Evolutionary conservation across 306 rosid species (phyloP).

Genomic region (Vicia villosa): DNA sequence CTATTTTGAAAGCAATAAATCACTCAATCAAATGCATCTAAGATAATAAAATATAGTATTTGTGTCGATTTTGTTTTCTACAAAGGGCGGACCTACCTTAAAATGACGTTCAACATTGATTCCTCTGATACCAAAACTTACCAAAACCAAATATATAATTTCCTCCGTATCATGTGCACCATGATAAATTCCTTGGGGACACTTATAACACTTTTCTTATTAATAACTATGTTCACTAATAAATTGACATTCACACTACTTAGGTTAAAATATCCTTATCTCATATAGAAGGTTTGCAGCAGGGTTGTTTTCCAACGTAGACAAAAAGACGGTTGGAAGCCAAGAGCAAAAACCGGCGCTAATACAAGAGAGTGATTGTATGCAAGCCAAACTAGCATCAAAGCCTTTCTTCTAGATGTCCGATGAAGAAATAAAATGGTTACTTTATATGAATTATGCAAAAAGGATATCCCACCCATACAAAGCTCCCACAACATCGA

Average conservation of each 20-base stretch:
- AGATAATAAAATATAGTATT: conserved; percentile 41
- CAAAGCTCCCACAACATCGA: conserved; percentile 7
- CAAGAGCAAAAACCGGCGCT: background rate
- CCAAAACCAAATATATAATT: conserved; percentile 38
- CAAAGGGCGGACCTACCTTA: conserved; percentile 77
- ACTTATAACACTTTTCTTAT: conserved; percentile 7
- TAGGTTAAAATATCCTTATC: conserved; percentile 12
- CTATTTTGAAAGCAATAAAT: conserved; percentile 84
- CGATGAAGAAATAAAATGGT: background rate
- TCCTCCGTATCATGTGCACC: conserved; percentile 35
- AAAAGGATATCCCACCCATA: conserved; percentile 1
- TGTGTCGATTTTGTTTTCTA: conserved; percentile 49
- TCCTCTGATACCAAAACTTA: conserved; percentile 57
- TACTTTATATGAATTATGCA: conserved; percentile 13
- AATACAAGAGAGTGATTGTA: conserved; percentile 4
- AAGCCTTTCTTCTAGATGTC: background rate
- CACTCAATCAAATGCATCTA: conserved; percentile 78
- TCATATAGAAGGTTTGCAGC: background rate
- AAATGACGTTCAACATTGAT: conserved; percentile 44
- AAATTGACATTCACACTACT: conserved; percentile 19
- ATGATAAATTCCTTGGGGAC: conserved; percentile 34
- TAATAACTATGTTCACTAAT: conserved; percentile 23
- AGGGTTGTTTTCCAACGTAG: conserved; percentile 20
- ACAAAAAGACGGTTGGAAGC: conserved; percentile 23
- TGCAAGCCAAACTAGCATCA: conserved; percentile 1